Evolutionary conservation across 192 early-diverging fungal species (phyloP), one percentile per base, ranked within the genome.

Genomic region (Backusella tuberculispora): DNA sequence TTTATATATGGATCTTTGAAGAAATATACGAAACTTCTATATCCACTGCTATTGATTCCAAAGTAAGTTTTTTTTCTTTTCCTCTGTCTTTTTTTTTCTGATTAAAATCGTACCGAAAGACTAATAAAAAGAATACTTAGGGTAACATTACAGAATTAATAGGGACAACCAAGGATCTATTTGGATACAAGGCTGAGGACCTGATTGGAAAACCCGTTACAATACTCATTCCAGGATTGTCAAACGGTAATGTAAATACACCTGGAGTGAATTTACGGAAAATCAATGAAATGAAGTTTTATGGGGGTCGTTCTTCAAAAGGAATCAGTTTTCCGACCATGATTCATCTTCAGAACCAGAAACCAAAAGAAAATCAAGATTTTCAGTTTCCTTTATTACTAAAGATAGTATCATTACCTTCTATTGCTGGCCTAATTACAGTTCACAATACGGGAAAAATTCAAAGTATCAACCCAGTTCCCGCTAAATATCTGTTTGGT

Each of bases 1-100:
- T 91, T 34, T 85, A 84, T 29, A 87, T 91, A 5, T 91, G 89
- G 89, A 86, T 91, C 40, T 87, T 91, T 74, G 88, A 91, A 67
- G 87, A 89, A 47, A 88, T 89, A 53, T 80, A 83, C 24, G 88
- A 91, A 72, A 76, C 74, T 5, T 70, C 69, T 14, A 34, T 74
- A 29, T 66, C 67, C 26, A 50, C 53, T 24, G 53, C 53, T 9
- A 45, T 72, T 13, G 48, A 72, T 63, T 64, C 44, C 47, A 50
- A 76, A 43, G 73, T 66, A 74, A 67, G 38, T 19, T 13, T 5
- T 17, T 66, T 41, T 66, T 12, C 17, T 21, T 40, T 42, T 44
- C 6, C 38, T 43, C 15, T 67, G 41, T 34, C 29, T 34, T 34
- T 34, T 34, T 34, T 34, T n/a, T n/a, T n/a, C n/a, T n/a, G n/a